Base-by-base conservation (phyloP, 495 filamentous ascomycete species). In the Penicillium fimorum region DNA sequence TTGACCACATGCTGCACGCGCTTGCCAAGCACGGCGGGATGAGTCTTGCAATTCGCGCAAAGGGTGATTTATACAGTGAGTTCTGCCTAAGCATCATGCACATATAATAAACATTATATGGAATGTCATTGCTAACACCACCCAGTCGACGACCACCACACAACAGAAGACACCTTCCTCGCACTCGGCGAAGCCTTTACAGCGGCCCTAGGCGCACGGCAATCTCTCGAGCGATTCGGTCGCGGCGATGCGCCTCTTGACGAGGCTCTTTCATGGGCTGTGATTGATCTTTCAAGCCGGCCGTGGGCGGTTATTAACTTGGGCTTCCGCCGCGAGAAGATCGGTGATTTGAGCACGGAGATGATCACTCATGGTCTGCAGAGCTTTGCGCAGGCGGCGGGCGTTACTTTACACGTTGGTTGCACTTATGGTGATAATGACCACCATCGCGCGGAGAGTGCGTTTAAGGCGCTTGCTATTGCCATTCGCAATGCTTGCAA, bases 1-100 rank as follows among this genome's bases (percentile, higher is more conserved):
- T 98, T 32, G 94, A 98, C 77, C 94, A 98, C 78, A 97, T 98
- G 94, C 79, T 98, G 47, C 94, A 98, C 70, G 94, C 94, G 27
- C 83, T 97, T 38, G 88, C 94, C 2, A 97, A 98, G 70, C 94
- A 98, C 73, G 85, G 89, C 0, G 93, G 93, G 17, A 96, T 92
- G 94, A 91, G 86, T 78, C 72, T 98, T 62, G 82, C 82, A 9
- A 74, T 98, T 22, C 78, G 83, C 42, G 93, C 90, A 64, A 82
- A 85, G 70, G 94, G 94, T 17, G 94, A 98, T 76, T 70, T 97
- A 24, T 87, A 92, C 76, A 96, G 91, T 95, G 74, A 53, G 82
- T 80, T 20, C 46, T 29, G 32, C 46, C 29, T 30, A 27, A 27
- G 2, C 5, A 37, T 5, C 15, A 8, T n/a, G 30, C n/a, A 13